phyloP scores from a whole-genome alignment of 2,329 filamentous ascomycete genomes.

The Elsinoe australis region DNA sequence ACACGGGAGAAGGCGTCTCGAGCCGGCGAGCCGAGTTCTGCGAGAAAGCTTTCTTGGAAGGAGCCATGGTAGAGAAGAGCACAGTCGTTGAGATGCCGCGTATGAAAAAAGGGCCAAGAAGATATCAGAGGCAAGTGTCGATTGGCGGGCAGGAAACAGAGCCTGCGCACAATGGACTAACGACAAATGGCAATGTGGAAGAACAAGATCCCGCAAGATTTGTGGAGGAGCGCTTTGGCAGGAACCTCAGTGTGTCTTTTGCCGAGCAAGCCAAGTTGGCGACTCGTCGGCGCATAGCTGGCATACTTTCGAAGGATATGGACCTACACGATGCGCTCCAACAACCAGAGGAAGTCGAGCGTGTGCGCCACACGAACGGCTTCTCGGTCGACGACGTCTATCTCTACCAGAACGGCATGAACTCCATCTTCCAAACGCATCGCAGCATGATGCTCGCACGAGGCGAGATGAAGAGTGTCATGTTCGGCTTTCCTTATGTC shows the following conservation, averaged over 20 bases:
- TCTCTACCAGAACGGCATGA: constrained; percentile 87
- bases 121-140: constrained; percentile 63
- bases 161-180: constrained; percentile 17
- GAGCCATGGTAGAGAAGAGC: constrained; percentile 50
- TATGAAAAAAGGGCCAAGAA: constrained; percentile 61
- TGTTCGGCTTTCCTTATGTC: constrained; percentile 95
- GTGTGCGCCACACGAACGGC: constrained; percentile 44
- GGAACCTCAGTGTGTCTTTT: constrained; percentile 75
- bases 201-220: constrained; percentile 65
- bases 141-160: constrained; percentile 33
- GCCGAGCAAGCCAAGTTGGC: constrained; percentile 77
- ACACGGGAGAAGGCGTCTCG: constrained; percentile 85
- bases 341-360: constrained; percentile 31
- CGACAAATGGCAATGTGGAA: constrained; percentile 22
- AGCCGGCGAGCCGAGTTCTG: constrained; percentile 89
- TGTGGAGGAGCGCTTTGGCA: constrained; percentile 87
- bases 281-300: constrained; percentile 79
- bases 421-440: constrained; percentile 85
- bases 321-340: constrained; percentile 56
- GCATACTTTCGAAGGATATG: constrained; percentile 65
- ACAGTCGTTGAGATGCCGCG: constrained; percentile 33
- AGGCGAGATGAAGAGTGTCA: constrained; percentile 66
- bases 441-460: constrained; percentile 60
- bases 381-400: constrained; percentile 83
- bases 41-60: constrained; percentile 63